Percentiles rank a stretch among this genome's conserved stretches.
Evolutionary conservation across 2,329 filamentous ascomycete genomes (phyloP).

Genomic region (Ilyonectria robusta): DNA sequence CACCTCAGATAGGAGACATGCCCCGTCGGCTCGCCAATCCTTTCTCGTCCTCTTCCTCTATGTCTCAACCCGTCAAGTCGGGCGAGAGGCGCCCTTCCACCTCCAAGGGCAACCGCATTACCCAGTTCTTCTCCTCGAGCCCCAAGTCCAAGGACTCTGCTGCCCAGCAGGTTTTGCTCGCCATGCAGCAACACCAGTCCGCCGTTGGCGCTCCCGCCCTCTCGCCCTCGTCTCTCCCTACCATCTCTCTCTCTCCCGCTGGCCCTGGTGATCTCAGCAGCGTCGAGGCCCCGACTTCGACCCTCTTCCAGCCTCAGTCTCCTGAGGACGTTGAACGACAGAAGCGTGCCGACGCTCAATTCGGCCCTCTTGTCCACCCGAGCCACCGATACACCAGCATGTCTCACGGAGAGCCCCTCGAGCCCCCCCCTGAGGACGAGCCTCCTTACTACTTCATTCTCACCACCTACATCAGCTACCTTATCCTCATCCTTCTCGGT

Average conservation of each 20-base stretch:
- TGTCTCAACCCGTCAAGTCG: constrained; percentile 63
- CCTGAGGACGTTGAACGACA: constrained; percentile 84
- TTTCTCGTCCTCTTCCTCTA: constrained; percentile 67
- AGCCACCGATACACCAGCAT: constrained; percentile 91
- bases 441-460: constrained; percentile 97
- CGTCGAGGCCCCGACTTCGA: constrained; percentile 81
- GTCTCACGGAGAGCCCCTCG: constrained; percentile 85
- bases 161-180: constrained; percentile 77
- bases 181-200: constrained; percentile 71
- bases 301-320: constrained; percentile 88
- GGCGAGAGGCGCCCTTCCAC: constrained; percentile 72
- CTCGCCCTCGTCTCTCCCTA: constrained; percentile 83
- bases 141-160: constrained; percentile 80
- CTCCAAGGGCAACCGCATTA: constrained; percentile 82
- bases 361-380: constrained; percentile 85
- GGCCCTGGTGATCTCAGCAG: constrained; percentile 80
- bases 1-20: constrained; percentile 61
- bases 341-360: constrained; percentile 88
- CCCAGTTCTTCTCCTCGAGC: constrained; percentile 85
- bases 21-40: constrained; percentile 72
- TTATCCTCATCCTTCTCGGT: constrained; percentile 94
- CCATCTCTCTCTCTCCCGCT: constrained; percentile 91
- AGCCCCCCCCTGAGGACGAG: constrained; percentile 91
- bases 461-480: constrained; percentile 98
- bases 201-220: constrained; percentile 69